These are phyloP conservation scores for Theobroma cacao DNA, from an alignment of 345 rosid genomes.

Conservation along the genomic window DNA sequence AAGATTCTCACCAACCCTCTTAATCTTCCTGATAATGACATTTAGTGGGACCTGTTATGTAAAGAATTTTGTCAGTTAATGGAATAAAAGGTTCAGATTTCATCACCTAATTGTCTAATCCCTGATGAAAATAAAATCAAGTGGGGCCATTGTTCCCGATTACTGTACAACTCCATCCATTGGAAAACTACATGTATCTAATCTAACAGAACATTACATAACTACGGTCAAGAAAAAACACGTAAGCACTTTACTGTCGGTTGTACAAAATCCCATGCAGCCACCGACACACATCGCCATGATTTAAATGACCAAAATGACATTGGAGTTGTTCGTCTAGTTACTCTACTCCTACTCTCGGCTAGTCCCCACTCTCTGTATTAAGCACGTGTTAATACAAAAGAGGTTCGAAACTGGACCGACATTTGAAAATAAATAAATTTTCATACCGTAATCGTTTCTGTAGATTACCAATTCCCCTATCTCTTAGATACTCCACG, in stretches of 20 bases:
- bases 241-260: conserved; percentile 7
- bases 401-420: too few species aligned
- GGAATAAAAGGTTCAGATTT: background rate
- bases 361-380: background rate
- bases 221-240: background rate
- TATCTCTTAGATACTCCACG: background rate
- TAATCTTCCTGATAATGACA: background rate
- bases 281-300: conserved; percentile 22
- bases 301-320: background rate
- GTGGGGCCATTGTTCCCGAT: background rate
- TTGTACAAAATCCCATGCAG: background rate
- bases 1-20: background rate
- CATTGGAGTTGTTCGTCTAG: background rate
- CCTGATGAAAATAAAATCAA: background rate
- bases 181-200: background rate
- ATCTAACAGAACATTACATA: background rate
- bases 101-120: background rate
- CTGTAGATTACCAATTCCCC: background rate
- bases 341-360: background rate
- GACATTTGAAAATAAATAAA: too few species aligned
- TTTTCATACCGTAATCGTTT: background rate
- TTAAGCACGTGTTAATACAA: background rate
- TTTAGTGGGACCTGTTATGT: background rate
- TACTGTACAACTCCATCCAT: background rate
- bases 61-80: background rate